A percentile compares a stretch with the other conserved stretches of the same genome.
These are phyloP conservation scores for Pelargonium citronellum DNA, from an alignment of 441 rosid genomes.

Conservation along the genomic window DNA sequence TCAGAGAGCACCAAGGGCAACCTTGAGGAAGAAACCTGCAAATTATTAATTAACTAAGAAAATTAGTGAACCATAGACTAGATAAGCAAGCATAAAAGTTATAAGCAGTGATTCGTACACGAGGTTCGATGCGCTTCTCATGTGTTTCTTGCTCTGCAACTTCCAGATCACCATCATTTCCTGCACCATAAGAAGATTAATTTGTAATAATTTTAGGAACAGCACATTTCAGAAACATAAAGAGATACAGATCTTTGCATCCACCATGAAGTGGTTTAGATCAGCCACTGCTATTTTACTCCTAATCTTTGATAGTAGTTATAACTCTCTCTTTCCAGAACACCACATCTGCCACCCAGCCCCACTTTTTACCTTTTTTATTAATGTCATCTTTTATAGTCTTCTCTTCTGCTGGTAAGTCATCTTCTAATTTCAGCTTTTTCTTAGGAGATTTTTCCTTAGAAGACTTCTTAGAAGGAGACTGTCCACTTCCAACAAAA, in stretches of 20 bases:
- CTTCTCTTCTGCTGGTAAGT: constrained; percentile 34
- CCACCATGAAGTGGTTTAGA: neutral
- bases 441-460: constrained; percentile 49
- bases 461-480: constrained; percentile 38
- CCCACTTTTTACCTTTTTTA: constrained; percentile 34
- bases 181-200: constrained; percentile 31
- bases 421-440: constrained; percentile 26
- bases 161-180: constrained; percentile 35
- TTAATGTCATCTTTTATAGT: constrained; percentile 26
- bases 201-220: constrained; percentile 12
- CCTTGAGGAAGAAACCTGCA: constrained; percentile 64
- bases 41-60: constrained; percentile 23
- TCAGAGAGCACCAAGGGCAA: constrained; percentile 84
- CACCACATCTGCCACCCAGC: neutral
- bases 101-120: constrained; percentile 40
- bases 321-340: constrained; percentile 2
- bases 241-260: constrained; percentile 7
- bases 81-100: constrained; percentile 17
- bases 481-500: constrained; percentile 24
- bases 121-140: constrained; percentile 46
- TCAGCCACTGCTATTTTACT: constrained; percentile 1
- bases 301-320: constrained; percentile 3
- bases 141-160: constrained; percentile 40
- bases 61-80: constrained; percentile 22
- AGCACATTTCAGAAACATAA: neutral